Percentiles rank a stretch among this genome's conserved stretches.
Evolutionary conservation across 177 flowering plant species (phyloP).

Genomic region (Vitis hybrid): DNA sequence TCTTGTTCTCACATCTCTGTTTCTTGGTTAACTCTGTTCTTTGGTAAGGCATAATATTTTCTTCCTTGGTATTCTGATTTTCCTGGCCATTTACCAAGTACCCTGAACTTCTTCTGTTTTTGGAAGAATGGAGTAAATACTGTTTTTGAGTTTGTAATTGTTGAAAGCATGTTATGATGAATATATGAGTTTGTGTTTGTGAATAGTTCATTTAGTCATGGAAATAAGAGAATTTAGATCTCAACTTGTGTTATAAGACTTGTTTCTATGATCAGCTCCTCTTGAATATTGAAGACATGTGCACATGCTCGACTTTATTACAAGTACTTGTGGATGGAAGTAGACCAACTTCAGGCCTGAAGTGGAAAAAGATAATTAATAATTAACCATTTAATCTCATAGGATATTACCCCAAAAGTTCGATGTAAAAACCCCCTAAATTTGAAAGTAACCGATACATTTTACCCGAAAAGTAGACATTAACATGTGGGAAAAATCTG

Average conservation of each 20-base stretch:
- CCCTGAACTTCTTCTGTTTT: background rate
- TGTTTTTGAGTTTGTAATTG: slow-evolving; percentile 2
- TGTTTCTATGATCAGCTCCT: background rate
- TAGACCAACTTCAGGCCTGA: background rate
- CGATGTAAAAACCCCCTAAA: too few relatives aligned
- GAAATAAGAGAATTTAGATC: slow-evolving; percentile 1
- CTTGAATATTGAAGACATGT: background rate
- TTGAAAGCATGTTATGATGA: slow-evolving; percentile 2
- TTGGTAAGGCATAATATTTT: slow-evolving; percentile 15
- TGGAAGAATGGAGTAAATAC: background rate
- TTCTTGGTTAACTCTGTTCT: background rate
- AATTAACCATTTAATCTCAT: background rate
- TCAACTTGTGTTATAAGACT: background rate
- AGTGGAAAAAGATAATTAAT: background rate
- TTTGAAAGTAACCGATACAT: too few relatives aligned
- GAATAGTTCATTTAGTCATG: background rate
- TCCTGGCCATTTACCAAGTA: background rate
- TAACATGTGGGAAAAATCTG: too few relatives aligned
- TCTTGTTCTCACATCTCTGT: slow-evolving; percentile 1
- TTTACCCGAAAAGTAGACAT: too few relatives aligned
- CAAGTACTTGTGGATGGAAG: background rate
- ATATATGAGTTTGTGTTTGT: background rate
- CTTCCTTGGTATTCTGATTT: slow-evolving; percentile 6
- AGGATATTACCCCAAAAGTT: background rate
- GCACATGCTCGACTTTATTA: slow-evolving; percentile 6